phyloP scores from a whole-genome alignment of 331 rosid genomes.

The Arachis monticola region DNA sequence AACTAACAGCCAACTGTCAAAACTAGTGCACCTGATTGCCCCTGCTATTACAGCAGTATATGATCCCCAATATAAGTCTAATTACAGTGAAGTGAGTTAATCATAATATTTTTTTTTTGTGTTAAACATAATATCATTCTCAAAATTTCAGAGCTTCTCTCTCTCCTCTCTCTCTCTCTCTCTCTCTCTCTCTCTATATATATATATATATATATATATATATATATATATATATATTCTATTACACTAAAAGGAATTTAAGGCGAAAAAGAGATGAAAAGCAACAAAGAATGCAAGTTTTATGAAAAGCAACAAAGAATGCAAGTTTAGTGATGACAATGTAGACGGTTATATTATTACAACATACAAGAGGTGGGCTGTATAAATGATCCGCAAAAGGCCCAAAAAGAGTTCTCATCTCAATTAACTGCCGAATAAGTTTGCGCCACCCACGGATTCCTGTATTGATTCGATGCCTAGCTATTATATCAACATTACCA shows the following conservation, averaged over 20 bases:
- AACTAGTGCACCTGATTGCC: too few species aligned
- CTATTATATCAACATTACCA: slow-evolving; percentile 63
- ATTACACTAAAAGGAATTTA: not conserved
- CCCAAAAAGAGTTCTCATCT: slow-evolving; percentile 90
- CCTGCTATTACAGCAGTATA: too few species aligned
- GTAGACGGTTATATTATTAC: slow-evolving; percentile 30
- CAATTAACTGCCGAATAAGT: slow-evolving; percentile 79
- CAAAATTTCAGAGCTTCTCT: too few species aligned
- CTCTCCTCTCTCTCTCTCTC: too few species aligned
- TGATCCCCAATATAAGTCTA: too few species aligned
- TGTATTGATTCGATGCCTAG: slow-evolving; percentile 62
- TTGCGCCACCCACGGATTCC: slow-evolving; percentile 94
- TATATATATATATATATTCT: too few species aligned
- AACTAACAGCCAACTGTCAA: too few species aligned
- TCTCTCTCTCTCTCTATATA: too few species aligned
- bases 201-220: too few species aligned
- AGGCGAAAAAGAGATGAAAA: slow-evolving; percentile 35
- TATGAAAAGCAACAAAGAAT: slow-evolving; percentile 34
- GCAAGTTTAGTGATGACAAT: slow-evolving; percentile 22
- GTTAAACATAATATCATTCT: too few species aligned
- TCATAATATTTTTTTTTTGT: too few species aligned
- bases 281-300: slow-evolving; percentile 28
- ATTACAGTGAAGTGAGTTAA: too few species aligned
- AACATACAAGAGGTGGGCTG: slow-evolving; percentile 80
- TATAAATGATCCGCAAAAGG: slow-evolving; percentile 74